Conservation (phyloP, 768 basidiomycete genomes). For the Auricularia cornea region DNA sequence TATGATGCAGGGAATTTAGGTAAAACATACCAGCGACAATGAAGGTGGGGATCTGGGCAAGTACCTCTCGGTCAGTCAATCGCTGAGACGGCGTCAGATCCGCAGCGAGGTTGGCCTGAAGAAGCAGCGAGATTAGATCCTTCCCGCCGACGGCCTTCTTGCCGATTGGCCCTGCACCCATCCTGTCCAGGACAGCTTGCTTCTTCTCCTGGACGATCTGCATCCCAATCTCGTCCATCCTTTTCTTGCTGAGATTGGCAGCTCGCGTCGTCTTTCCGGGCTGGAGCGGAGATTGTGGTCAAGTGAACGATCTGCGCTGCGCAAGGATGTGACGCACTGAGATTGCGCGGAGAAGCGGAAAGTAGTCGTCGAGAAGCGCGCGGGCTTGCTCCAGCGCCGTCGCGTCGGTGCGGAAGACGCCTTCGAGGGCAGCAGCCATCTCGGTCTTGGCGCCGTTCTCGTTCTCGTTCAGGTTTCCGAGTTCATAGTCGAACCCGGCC, state of each 20-base stretch:
- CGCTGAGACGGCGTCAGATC: conserved; percentile 47
- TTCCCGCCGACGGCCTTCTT: conserved; percentile 22
- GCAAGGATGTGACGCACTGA: too few species aligned
- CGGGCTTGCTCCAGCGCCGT: neutral
- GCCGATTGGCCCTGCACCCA: conserved; percentile 4
- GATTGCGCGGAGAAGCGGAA: too few species aligned
- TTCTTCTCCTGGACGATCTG: conserved; percentile 2
- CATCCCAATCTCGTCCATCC: neutral
- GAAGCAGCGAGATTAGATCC: conserved; percentile 54
- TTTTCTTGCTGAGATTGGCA: neutral
- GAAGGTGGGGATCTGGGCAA: conserved; percentile 40
- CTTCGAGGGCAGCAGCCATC: conserved; percentile 26
- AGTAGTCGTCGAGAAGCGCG: neutral
- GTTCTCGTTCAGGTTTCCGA: conserved; percentile 25
- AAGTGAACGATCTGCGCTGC: too few species aligned
- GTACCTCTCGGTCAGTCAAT: conserved; percentile 54
- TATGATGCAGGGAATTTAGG: too few species aligned
- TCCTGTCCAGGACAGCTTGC: conserved; percentile 1
- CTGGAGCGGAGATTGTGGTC: too few species aligned
- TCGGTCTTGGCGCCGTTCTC: conserved; percentile 20
- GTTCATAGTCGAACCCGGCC: conserved; percentile 28
- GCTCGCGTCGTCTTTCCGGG: too few species aligned
- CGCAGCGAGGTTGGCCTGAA: conserved; percentile 56
- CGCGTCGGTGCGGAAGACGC: conserved; percentile 16
- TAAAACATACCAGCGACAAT: neutral